Evolutionary conservation across 352 stramenopile species (phyloP).

Genomic region (Pythium plurisporium): DNA sequence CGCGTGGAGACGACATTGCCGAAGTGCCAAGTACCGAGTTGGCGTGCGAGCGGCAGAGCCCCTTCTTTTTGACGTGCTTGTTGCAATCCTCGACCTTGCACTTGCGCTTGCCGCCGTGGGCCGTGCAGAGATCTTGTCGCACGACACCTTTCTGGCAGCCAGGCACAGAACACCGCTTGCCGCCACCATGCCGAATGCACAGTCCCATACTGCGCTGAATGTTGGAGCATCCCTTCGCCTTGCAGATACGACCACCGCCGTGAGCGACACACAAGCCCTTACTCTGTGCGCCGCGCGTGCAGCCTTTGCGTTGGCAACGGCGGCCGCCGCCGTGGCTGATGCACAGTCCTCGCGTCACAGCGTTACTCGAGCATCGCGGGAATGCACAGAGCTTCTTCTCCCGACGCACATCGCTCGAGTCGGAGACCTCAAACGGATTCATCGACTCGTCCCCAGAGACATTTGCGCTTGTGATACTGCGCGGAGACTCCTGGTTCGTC

Average conservation of each 20-base stretch:
- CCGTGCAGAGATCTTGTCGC: conserved; percentile 81
- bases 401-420: conserved; percentile 27
- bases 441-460: conserved; percentile 13
- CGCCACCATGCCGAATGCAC: conserved; percentile 56
- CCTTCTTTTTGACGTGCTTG: conserved; percentile 87
- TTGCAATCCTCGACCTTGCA: conserved; percentile 74
- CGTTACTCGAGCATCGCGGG: conserved; percentile 66
- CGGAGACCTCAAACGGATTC: conserved; percentile 11
- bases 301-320: conserved; percentile 78
- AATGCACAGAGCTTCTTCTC: conserved; percentile 81
- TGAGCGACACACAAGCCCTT: conserved; percentile 83
- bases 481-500: conserved; percentile 12
- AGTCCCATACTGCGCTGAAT: conserved; percentile 85
- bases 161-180: conserved; percentile 54
- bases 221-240: conserved; percentile 72
- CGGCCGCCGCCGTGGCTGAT: conserved; percentile 78
- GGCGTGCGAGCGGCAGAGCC: conserved; percentile 66
- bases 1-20: conserved; percentile 13
- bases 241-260: conserved; percentile 76
- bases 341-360: conserved; percentile 75
- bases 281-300: conserved; percentile 74
- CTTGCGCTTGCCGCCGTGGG: conserved; percentile 83
- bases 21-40: conserved; percentile 43
- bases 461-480: conserved; percentile 8
- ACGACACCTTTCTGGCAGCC: conserved; percentile 84